Evolutionary conservation across 768 basidiomycete species (phyloP), one percentile per base, ranked within the genome.

Genomic region (Macrolepiota fuliginosa): DNA sequence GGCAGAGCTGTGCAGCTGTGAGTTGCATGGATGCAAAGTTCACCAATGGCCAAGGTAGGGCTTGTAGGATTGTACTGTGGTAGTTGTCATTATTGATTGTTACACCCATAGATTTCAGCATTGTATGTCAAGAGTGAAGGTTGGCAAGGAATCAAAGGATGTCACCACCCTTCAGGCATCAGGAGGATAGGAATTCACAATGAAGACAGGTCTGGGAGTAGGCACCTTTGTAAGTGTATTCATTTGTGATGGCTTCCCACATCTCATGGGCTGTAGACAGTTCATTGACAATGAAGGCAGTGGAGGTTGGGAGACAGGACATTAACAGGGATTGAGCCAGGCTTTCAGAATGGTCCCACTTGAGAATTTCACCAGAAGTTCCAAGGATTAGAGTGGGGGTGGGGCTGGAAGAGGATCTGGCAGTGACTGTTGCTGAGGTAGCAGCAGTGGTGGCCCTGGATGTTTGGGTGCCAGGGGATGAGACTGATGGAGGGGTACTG

Each of bases 31-130:
- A 71, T 11, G 70, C 67, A 53, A 70, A 74, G 27, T 56, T 67
- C 29, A 70, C 45, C 2, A 71, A 65, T 39, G 52, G 42, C 12
- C n/a, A 27, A 36, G 71, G 74, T 56, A 75, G 65, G 56, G 68
- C 72, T 1, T 57, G 51, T 39, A 75, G 69, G 52, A 74, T 72
- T 13, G 66, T 70, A 9, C 68, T 71, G 49, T 53, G 47, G 58
- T 73, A 72, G 27, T 72, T 67, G 22, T 66, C 61, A 2, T 68
- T 58, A 11, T 58, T 63, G 56, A 71, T 65, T 29, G 58, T 37
- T 25, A 66, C 73, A 42, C 73, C 71, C 4, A 68, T 61, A 39
- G 66, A 40, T 0, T 61, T 58, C 0, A 73, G 65, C 50, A 72
- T 62, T 52, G 72, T 68, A 1, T 54, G 35, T 51, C 69, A 64